phyloP scores from a whole-genome alignment of 1,284 basidiomycete species.

The Tilletia walkeri region DNA sequence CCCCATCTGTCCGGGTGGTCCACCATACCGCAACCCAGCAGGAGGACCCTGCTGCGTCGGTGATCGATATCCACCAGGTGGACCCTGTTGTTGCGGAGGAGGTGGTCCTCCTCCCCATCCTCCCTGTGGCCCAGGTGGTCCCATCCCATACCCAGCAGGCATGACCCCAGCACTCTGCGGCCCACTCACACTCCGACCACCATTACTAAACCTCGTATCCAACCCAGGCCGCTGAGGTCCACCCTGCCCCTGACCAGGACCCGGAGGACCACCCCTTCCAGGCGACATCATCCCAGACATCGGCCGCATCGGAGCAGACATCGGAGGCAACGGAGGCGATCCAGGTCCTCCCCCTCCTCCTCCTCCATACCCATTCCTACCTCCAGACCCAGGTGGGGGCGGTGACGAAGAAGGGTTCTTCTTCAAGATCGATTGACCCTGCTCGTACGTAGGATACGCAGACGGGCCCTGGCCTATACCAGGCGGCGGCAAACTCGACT shows the following conservation, averaged over 20 bases:
- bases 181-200: neutral
- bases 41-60: neutral
- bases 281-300: too few relatives aligned
- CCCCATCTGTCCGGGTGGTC: neutral
- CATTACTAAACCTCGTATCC: neutral
- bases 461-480: neutral
- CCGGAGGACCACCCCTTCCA: too few relatives aligned
- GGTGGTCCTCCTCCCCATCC: too few relatives aligned
- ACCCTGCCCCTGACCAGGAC: neutral
- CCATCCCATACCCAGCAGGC: neutral
- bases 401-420: neutral
- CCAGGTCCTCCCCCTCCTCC: too few relatives aligned
- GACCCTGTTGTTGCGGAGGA: neutral
- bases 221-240: neutral
- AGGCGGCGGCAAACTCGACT: constrained; percentile 2
- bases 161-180: neutral
- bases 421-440: constrained; percentile 11
- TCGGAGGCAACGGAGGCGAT: too few relatives aligned
- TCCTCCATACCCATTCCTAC: too few relatives aligned
- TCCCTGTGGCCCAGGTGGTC: too few relatives aligned
- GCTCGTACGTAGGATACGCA: constrained; percentile 12
- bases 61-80: neutral
- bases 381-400: neutral
- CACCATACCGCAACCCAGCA: too few relatives aligned
- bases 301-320: too few relatives aligned